Base-by-base conservation (phyloP, 129 eudicot genomes). In the Cynara cardunculus region DNA sequence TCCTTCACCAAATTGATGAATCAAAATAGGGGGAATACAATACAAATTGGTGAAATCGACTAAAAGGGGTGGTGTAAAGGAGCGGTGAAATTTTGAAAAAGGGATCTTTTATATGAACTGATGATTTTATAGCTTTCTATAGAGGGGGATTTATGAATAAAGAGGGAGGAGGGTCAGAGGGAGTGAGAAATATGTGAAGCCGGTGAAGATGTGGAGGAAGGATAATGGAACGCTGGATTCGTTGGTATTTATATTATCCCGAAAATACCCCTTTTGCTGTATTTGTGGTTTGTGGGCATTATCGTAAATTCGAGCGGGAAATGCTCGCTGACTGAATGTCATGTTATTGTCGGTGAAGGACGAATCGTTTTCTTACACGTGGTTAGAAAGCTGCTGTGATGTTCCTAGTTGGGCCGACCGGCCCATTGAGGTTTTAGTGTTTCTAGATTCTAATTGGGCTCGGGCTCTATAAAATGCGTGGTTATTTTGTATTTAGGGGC, bases 121-220 rank as follows among this genome's bases (percentile, higher is more conserved):
- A 73, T 73, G 78, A 69, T 32, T 76, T 67, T 82, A 82, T 82
- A 76, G 81, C 61, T 75, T 75, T 82, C 49, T 76, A 21, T 75
- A 6, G 73, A 82, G 82, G 78, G 81, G 56, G 37, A 44, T 67
- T 82, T 35, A 77, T 14, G 82, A 76, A 76, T 37, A 70, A 76
- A 76, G 79, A 73, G 79, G 44, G 53, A 65, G 79, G 35, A 16
- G 25, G 25, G 77, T 41, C 16, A 12, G 53, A 41, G 69, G 62
- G 25, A 53, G 76, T 13, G 14, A 6, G 2, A 56, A 56, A 46
- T 31, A 82, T 82, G 86, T 69, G 86, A 37, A 82, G 85, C 64
- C 28, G 76, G 61, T 82, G 81, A 61, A 34, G 81, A 59, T 82
- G 85, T 76, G 67, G 71, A 69, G 73, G 25, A 70, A 49, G 49